These are phyloP conservation scores for Rhytidiadelphus loreus DNA, from an alignment of 225 moss, liverwort and hornwort species.

Conservation along the genomic window DNA sequence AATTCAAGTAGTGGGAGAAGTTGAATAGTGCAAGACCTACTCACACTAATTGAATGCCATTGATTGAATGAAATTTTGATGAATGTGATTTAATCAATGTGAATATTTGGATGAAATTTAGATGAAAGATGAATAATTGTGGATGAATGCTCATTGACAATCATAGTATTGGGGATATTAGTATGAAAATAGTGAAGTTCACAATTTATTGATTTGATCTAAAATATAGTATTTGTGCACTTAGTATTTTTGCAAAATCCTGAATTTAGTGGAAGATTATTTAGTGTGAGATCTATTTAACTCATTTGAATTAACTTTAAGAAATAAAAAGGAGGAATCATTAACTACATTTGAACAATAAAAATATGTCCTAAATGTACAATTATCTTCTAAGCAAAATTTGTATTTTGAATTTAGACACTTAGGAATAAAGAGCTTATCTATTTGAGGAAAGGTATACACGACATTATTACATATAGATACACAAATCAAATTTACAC, in stretches of 20 bases:
- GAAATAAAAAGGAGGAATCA: not conserved
- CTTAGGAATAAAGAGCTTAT: not conserved
- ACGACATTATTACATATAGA: rapidly evolving
- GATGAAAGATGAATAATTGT: not conserved
- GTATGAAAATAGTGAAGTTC: not conserved
- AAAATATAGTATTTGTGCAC: rapidly evolving
- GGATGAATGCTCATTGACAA: not conserved
- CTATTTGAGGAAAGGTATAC: not conserved
- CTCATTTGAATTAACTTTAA: not conserved
- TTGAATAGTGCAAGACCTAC: rapidly evolving
- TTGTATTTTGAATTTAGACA: not conserved
- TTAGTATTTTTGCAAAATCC: not conserved
- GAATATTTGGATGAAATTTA: not conserved
- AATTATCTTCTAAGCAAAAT: not conserved
- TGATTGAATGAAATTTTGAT: not conserved
- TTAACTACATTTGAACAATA: not conserved
- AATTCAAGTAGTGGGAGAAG: rapidly evolving
- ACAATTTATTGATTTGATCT: not conserved
- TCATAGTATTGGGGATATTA: not conserved
- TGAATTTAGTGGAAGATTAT: not conserved
- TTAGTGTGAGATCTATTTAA: not conserved
- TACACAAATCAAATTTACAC: not conserved
- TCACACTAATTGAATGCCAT: not conserved
- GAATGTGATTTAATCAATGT: not conserved
- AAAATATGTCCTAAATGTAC: not conserved